phyloP scores from a whole-genome alignment of 2,329 filamentous ascomycete species.

The Talaromyces marneffei region DNA sequence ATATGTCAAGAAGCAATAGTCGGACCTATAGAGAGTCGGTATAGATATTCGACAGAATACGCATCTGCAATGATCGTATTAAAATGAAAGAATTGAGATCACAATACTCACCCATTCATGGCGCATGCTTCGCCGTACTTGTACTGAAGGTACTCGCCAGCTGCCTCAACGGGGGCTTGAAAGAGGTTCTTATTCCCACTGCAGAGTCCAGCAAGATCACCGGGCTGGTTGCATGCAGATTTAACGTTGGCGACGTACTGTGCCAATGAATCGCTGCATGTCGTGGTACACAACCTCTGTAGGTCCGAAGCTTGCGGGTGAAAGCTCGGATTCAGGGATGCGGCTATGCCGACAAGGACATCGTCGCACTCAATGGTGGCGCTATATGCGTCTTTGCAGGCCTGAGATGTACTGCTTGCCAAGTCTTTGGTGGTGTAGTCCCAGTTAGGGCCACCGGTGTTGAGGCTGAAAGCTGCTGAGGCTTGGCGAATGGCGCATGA shows the following conservation, averaged over 20 bases:
- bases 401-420: slow-evolving; percentile 24
- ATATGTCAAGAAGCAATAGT: slow-evolving; percentile 23
- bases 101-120: slow-evolving; percentile 19
- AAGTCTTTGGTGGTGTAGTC: slow-evolving; percentile 27
- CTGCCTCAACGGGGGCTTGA: slow-evolving; percentile 16
- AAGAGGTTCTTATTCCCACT: slow-evolving; percentile 13
- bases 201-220: slow-evolving; percentile 23
- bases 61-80: neutral
- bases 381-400: slow-evolving; percentile 27
- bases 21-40: slow-evolving; percentile 16
- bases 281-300: slow-evolving; percentile 22
- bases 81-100: slow-evolving; percentile 2
- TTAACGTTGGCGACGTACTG: slow-evolving; percentile 23
- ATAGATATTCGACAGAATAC: too few species aligned
- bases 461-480: slow-evolving; percentile 23
- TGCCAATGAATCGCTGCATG: slow-evolving; percentile 23
- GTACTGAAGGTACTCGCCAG: slow-evolving; percentile 23
- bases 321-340: slow-evolving; percentile 26
- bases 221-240: slow-evolving; percentile 20
- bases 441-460: slow-evolving; percentile 26
- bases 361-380: slow-evolving; percentile 26
- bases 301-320: slow-evolving; percentile 21
- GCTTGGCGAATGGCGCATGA: slow-evolving; percentile 17
- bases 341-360: slow-evolving; percentile 25
- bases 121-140: slow-evolving; percentile 20